Percentiles rank a stretch among this genome's conserved stretches.
phyloP scores from a whole-genome alignment of 2,329 filamentous ascomycete species.

The Balansia obtecta region DNA sequence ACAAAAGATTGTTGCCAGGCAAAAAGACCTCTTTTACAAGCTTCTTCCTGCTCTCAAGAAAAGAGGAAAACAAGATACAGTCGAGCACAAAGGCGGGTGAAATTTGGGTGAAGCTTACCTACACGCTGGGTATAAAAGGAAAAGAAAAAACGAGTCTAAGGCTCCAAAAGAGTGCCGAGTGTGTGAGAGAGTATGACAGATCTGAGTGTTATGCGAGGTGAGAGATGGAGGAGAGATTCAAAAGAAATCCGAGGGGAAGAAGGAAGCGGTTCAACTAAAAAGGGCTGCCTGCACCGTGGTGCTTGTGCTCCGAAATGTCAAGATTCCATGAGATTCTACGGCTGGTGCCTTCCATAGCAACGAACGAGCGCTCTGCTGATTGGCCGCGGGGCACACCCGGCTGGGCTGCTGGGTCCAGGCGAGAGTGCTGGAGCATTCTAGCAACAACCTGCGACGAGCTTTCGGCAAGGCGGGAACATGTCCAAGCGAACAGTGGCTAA shows the following conservation, averaged over 20 bases:
- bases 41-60: not conserved
- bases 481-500: not conserved
- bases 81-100: not conserved
- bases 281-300: conserved; percentile 16
- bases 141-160: conserved; percentile 5
- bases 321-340: conserved; percentile 36
- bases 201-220: conserved; percentile 10
- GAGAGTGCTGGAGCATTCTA: conserved; percentile 15
- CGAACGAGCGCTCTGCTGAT: conserved; percentile 12
- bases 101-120: conserved; percentile 10
- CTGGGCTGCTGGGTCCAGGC: conserved; percentile 4
- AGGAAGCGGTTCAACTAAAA: conserved; percentile 20
- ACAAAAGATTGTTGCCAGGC: not conserved
- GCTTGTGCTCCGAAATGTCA: conserved; percentile 16
- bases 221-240: conserved; percentile 12
- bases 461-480: not conserved
- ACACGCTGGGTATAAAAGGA: conserved; percentile 10
- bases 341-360: conserved; percentile 17
- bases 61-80: not conserved
- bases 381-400: conserved; percentile 9
- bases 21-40: not conserved
- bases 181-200: conserved; percentile 4
- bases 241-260: conserved; percentile 11
- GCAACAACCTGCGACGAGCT: conserved; percentile 3
- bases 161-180: conserved; percentile 9